Evolutionary conservation across 129 eudicot species (phyloP), one percentile per base, ranked within the genome.

Genomic region (Flaveria bidentis): DNA sequence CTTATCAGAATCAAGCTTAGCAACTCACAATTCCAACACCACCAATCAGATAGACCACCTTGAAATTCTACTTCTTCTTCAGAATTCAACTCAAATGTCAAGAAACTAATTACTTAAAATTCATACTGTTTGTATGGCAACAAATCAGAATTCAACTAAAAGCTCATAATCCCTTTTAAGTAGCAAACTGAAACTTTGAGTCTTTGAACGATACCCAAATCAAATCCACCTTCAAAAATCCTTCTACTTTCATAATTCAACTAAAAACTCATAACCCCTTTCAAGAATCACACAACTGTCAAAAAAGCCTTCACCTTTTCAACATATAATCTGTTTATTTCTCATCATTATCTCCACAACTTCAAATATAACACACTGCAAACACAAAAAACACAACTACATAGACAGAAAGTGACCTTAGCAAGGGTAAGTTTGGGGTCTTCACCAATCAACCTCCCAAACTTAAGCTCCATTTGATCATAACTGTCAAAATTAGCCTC

Each of bases 341-440:
- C 0, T 1, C n/a, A 79, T 22, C 45, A 64, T 17, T 28, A 57
- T 13, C 20, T 17, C 6, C 42, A 61, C 18, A 46, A 47, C 10
- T 60, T 3, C n/a, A 13, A 23, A 25, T 0, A 0, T 3, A 26
- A 45, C 28, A 17, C 62, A 18, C 62, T 52, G 39, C 36, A 23
- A 33, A 30, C 36, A 30, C 36, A 22, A 3, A 80, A 15, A 15
- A 51, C n/a, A 2, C n/a, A 82, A 15, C n/a, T 16, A 74, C 42
- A 41, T 6, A 60, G 28, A 51, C 16, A 56, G 67, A 74, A 64
- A 69, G 15, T 45, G 16, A 93, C 99, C 99, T 95, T 89, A 41
- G 99, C 92, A 25, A 87, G 81, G 78, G 95, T 89, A 72, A 89
- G 85, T 82, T 95, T 85, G 3, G 99, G 95, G 84, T 88, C 96